Evolutionary conservation across 805 yeast genomes (phyloP), one percentile per base, ranked within the genome.

Genomic region (Gaillardinia entomophila): DNA sequence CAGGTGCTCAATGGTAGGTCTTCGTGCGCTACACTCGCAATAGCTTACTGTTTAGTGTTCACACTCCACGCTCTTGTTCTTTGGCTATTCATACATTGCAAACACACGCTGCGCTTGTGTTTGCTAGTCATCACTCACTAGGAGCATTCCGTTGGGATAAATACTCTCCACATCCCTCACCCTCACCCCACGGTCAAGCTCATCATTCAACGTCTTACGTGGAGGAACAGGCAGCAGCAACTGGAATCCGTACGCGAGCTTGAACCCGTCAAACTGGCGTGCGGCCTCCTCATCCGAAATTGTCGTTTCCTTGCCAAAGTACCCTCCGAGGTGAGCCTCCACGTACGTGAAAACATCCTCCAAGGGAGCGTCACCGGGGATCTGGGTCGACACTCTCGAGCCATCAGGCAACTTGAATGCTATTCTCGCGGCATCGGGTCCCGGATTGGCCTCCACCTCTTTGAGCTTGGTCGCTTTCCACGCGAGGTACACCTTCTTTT

Each of bases 381-480:
- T 62, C 18, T 35, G 42, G 12, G 50, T 34, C 0, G 62, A 57
- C 4, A 75, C 50, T 37, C 96, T 71, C 30, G 64, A 65, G 2
- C 95, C 94, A 37, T 66, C 59, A 1, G 71, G 71, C 26, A 85
- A 50, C 42, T 90, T 71, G 7, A 90, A 71, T 1, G 92, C 89
- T 3, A 90, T 63, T 25, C 82, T 71, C 7, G 92, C 79, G 19
- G 35, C 42, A 17, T 46, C 15, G 11, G 32, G 22, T 8, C 41
- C 38, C 3, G 35, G 17, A 7, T 41, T 46, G 2, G 36, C 26
- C 23, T 38, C 34, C 10, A 52, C 30, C 40, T 30, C 66, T 53
- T 50, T 38, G 41, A 61, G 53, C 34, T 54, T 49, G 6, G 51
- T 47, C 20, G 51, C 45, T 37, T 49, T 53, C 48, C 53, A 56